Base-by-base conservation (phyloP, 2,329 filamentous ascomycete genomes). In the Arthroderma sp. region DNA sequence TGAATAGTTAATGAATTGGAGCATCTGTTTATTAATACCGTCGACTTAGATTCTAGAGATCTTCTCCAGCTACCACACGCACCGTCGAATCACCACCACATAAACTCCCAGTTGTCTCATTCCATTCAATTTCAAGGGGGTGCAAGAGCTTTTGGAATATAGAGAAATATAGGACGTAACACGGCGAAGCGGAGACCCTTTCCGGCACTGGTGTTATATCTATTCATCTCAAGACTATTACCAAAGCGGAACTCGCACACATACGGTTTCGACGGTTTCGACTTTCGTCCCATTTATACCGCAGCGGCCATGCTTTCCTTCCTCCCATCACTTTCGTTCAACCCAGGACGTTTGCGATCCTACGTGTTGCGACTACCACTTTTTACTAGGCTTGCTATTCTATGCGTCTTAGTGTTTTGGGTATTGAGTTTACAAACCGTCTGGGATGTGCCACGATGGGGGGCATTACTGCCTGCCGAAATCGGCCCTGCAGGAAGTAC, bases 341-440 rank as follows among this genome's bases (percentile, higher is more conserved):
- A 84, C 72, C 82, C 85, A 33, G 72, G 79, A 60, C 83, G 88
- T 64, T 79, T 90, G 65, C 85, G 88, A 63, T 88, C 87, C 7
- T 96, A 95, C 70, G 67, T 95, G 63, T 77, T 88, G 60, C 85
- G 90, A 53, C 78, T 97, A n/a, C 91, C 93, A 37, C 77, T 97
- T 1, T 90, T 93, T 69, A 96, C 93, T 25, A 83, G 91, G 54
- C 71, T 80, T 17, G 79, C 90, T 13, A 70, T 90, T 19, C 66
- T 83, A 2, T 72, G 84, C 47, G 87, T 95, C 58, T 66, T 86
- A 33, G 74, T 77, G 11, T 79, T 88, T 61, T 94, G 86, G 82
- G 65, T 88, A 37, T 76, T 85, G 5, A 79, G 84, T 47, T 70
- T 91, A 39, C 85, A 87, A 65, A 78, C 81, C 15, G 74, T 84